These are phyloP conservation scores for Zymoseptoria pseudotritici DNA, from an alignment of 2,329 filamentous ascomycete genomes.

Conservation along the genomic window DNA sequence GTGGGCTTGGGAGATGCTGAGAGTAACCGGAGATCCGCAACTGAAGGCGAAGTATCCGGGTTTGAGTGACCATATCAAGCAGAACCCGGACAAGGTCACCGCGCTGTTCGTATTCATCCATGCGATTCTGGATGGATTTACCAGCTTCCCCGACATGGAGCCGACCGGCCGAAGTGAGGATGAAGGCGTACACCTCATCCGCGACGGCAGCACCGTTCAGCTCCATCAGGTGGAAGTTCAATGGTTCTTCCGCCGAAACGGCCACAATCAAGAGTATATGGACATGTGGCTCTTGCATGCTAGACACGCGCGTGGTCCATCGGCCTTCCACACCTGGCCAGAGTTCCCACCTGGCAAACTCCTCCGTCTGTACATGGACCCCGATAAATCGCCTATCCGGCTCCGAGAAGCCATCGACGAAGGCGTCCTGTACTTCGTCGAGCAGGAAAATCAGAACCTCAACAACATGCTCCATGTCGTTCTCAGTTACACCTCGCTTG, in stretches of 20 bases:
- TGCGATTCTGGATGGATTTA: conserved; percentile 5
- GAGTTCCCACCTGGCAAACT: conserved; percentile 7
- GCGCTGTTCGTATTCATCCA: conserved; percentile 13
- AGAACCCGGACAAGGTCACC: conserved; percentile 4
- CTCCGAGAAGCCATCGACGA: background rate
- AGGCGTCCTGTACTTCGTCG: conserved; percentile 1
- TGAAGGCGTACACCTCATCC: background rate
- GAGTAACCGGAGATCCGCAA: conserved; percentile 4
- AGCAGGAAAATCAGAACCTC: conserved; percentile 5
- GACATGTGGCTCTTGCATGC: background rate
- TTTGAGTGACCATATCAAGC: conserved; percentile 3
- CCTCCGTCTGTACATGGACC: conserved; percentile 1
- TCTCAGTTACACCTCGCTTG: background rate
- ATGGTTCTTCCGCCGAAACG: background rate
- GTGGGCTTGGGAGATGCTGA: conserved; percentile 14
- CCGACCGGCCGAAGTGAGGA: background rate
- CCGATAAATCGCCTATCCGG: background rate
- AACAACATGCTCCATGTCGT: background rate
- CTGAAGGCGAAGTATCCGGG: conserved; percentile 6
- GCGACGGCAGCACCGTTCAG: background rate
- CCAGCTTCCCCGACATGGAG: conserved; percentile 1
- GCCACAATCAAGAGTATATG: background rate
- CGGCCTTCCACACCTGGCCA: background rate
- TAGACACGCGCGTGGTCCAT: background rate
- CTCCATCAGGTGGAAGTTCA: background rate